Conservation (phyloP, 805 yeast genomes). For the Wickerhamomyces kurtzmanii region DNA sequence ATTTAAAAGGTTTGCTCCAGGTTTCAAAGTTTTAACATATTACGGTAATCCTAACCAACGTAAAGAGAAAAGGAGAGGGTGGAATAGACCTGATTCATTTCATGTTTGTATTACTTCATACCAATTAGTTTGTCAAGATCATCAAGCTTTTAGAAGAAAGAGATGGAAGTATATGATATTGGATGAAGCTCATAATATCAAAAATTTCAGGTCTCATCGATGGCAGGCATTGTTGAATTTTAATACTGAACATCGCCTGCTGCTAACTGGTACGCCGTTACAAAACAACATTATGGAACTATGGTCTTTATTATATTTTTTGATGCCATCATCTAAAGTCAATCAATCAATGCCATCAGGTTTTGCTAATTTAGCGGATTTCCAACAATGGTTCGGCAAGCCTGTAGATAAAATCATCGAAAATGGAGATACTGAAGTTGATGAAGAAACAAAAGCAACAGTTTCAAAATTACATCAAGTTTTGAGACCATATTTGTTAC, state of each 20-base stretch:
- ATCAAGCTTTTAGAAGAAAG: constrained; percentile 83
- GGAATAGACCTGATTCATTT: constrained; percentile 95
- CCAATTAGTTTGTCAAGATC: constrained; percentile 96
- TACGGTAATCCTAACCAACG: constrained; percentile 97
- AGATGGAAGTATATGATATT: constrained; percentile 94
- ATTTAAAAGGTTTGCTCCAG: constrained; percentile 96
- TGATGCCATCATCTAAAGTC: constrained; percentile 85
- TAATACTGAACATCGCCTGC: constrained; percentile 79
- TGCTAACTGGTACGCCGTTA: constrained; percentile 93
- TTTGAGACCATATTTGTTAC: constrained; percentile 79
- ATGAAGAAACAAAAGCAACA: constrained; percentile 73
- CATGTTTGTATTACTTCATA: constrained; percentile 96
- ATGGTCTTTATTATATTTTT: constrained; percentile 90
- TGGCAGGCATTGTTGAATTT: constrained; percentile 95
- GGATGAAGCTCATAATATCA: constrained; percentile 97
- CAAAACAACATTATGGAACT: constrained; percentile 92
- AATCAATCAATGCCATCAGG: constrained; percentile 75
- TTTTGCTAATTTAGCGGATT: constrained; percentile 91
- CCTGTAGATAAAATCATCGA: constrained; percentile 93
- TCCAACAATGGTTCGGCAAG: constrained; percentile 97
- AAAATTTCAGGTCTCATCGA: constrained; percentile 90
- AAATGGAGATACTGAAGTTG: constrained; percentile 48
- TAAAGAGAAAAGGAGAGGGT: constrained; percentile 90
- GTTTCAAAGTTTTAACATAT: constrained; percentile 89
- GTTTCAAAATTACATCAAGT: constrained; percentile 89